These are phyloP conservation scores for Torrubiella hemipterigena DNA, from an alignment of 2,329 filamentous ascomycete genomes.

Conservation along the genomic window DNA sequence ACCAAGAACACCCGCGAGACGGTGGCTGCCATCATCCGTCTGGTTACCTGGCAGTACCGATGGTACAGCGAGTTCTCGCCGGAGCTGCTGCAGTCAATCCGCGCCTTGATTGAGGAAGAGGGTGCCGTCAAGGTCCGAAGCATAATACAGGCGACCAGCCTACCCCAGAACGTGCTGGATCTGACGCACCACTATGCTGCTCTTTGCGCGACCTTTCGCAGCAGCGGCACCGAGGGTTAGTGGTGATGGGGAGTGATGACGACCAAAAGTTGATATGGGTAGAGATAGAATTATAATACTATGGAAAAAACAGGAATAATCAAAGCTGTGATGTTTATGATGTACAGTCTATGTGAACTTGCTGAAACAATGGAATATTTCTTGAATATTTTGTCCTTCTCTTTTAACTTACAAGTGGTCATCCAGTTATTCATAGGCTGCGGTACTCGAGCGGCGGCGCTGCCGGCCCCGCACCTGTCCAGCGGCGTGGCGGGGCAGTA, in stretches of 20 bases:
- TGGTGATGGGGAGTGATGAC: neutral
- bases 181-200: slow-evolving; percentile 94
- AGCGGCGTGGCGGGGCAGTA: no score
- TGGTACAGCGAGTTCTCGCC: slow-evolving; percentile 99
- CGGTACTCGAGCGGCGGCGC: no score
- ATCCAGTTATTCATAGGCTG: no score
- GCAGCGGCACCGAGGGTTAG: slow-evolving; percentile 80
- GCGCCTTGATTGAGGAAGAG: slow-evolving; percentile 92
- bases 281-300: no score
- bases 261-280: no score
- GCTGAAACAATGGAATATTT: no score
- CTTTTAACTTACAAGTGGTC: no score
- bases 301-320: no score
- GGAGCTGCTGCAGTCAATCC: slow-evolving; percentile 73
- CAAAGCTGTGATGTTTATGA: no score
- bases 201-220: slow-evolving; percentile 87
- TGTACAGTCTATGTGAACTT: no score
- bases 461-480: no score
- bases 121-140: slow-evolving; percentile 94
- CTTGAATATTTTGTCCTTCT: no score
- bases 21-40: slow-evolving; percentile 72
- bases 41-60: slow-evolving; percentile 96
- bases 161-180: slow-evolving; percentile 87
- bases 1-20: slow-evolving; percentile 69
- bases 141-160: slow-evolving; percentile 89